Conservation (phyloP, 2,329 filamentous ascomycete species). For the Fusarium sp. region DNA sequence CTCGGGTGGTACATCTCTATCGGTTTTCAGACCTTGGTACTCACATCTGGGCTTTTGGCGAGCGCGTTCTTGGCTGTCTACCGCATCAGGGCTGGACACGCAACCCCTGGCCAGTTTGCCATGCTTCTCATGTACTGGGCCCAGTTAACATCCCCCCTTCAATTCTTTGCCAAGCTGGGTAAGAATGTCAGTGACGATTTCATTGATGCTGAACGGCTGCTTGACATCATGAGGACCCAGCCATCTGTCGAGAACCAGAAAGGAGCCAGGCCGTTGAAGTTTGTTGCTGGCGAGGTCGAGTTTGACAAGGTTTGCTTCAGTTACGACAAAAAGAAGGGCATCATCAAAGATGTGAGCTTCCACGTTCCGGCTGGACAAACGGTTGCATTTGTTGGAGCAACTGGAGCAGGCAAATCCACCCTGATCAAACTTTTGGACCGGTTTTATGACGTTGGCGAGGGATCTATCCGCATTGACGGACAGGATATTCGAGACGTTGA, state of each 20-base stretch:
- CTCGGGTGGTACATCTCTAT: conserved; percentile 64
- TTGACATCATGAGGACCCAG: conserved; percentile 69
- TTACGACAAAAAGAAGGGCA: conserved; percentile 70
- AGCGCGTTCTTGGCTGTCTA: conserved; percentile 71
- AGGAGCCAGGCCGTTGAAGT: conserved; percentile 61
- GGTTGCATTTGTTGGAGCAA: conserved; percentile 71
- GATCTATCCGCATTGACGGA: conserved; percentile 66
- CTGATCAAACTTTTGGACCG: conserved; percentile 69
- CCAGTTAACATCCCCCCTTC: conserved; percentile 77
- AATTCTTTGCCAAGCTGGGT: conserved; percentile 73
- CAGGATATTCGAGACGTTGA: conserved; percentile 68
- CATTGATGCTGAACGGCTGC: conserved; percentile 68
- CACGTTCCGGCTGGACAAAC: conserved; percentile 64
- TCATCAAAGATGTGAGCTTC: conserved; percentile 67
- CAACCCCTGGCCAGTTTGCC: conserved; percentile 76
- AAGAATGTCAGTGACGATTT: conserved; percentile 68
- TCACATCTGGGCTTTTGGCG: conserved; percentile 77
- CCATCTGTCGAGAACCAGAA: conserved; percentile 67
- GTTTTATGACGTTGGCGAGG: conserved; percentile 68
- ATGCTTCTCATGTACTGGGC: conserved; percentile 80
- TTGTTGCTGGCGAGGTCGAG: conserved; percentile 65
- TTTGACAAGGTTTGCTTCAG: conserved; percentile 69
- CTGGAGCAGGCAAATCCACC: conserved; percentile 70
- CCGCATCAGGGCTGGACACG: conserved; percentile 72
- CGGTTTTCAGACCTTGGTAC: conserved; percentile 70